Evolutionary conservation across 2,329 filamentous ascomycete species (phyloP).

Genomic region (Aspergillus floridensis): DNA sequence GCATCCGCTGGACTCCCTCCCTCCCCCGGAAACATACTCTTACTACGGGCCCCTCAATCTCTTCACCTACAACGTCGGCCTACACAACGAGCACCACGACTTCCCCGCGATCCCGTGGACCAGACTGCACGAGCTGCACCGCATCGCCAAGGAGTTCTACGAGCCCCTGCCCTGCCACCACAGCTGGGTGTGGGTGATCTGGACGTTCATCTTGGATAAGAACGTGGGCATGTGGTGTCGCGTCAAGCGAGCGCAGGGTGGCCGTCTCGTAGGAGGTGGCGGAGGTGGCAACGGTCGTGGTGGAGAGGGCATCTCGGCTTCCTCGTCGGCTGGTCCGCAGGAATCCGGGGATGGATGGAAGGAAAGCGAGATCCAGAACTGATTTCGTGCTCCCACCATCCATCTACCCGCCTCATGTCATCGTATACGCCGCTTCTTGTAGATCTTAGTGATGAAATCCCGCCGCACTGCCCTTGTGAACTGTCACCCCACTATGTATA

Average conservation of each 20-base stretch:
- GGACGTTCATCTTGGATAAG: slow-evolving; percentile 91
- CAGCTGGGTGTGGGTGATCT: slow-evolving; percentile 91
- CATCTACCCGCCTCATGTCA: background rate
- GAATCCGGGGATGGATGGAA: slow-evolving; percentile 60
- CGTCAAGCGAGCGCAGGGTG: slow-evolving; percentile 85
- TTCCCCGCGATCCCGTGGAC: slow-evolving; percentile 98
- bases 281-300: slow-evolving; percentile 32
- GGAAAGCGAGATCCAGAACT: slow-evolving; percentile 67
- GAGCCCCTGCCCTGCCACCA: slow-evolving; percentile 78
- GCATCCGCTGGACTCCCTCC: slow-evolving; percentile 59
- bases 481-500: background rate
- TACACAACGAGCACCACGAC: slow-evolving; percentile 99
- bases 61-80: slow-evolving; percentile 92
- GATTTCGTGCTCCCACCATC: background rate
- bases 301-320: slow-evolving; percentile 46
- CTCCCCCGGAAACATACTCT: slow-evolving; percentile 88
- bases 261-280: slow-evolving; percentile 56
- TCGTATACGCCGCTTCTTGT: background rate
- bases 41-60: slow-evolving; percentile 94
- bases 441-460: background rate
- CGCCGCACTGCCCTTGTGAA: background rate
- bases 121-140: slow-evolving; percentile 70
- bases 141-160: slow-evolving; percentile 89
- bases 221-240: slow-evolving; percentile 86
- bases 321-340: slow-evolving; percentile 45